Percentiles rank a stretch among this genome's conserved stretches.
Conservation (phyloP, 176 grass and related monocot genomes). For the Triticum urartu region DNA sequence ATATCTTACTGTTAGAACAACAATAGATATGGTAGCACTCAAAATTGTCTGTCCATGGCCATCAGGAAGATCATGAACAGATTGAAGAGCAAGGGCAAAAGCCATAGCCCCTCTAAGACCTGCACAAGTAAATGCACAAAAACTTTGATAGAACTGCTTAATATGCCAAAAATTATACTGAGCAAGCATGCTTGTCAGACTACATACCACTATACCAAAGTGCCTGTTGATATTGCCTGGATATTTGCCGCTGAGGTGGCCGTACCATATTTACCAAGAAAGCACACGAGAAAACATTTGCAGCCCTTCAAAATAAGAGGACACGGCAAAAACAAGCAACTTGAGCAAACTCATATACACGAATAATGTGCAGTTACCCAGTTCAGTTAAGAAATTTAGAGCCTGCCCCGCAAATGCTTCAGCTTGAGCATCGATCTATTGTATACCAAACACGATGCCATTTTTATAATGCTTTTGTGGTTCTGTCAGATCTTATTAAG, state of each 20-base stretch:
- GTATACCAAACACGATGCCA: background rate
- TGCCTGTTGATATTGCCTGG: slow-evolving; percentile 59
- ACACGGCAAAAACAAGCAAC: background rate
- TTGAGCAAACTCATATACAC: background rate
- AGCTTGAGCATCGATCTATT: slow-evolving; percentile 11
- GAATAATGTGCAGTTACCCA: background rate
- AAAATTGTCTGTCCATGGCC: slow-evolving; percentile 65
- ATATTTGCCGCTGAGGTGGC: slow-evolving; percentile 48
- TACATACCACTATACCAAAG: slow-evolving; percentile 75
- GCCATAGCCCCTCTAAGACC: slow-evolving; percentile 80
- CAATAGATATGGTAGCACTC: slow-evolving; percentile 60
- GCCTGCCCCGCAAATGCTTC: background rate
- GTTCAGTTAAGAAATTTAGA: background rate
- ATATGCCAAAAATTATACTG: background rate
- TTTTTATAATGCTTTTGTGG: background rate
- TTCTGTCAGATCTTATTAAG: background rate
- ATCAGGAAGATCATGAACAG: slow-evolving; percentile 72
- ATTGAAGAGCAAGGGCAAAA: slow-evolving; percentile 76
- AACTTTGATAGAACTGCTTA: background rate
- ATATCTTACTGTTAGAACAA: slow-evolving; percentile 59
- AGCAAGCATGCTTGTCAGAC: background rate
- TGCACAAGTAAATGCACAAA: slow-evolving; percentile 23
- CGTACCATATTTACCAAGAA: slow-evolving; percentile 59
- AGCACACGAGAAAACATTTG: slow-evolving; percentile 64
- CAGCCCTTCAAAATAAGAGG: slow-evolving; percentile 49